Base-by-base conservation (phyloP, 2,329 filamentous ascomycete genomes). In the Fusarium mexicanum region DNA sequence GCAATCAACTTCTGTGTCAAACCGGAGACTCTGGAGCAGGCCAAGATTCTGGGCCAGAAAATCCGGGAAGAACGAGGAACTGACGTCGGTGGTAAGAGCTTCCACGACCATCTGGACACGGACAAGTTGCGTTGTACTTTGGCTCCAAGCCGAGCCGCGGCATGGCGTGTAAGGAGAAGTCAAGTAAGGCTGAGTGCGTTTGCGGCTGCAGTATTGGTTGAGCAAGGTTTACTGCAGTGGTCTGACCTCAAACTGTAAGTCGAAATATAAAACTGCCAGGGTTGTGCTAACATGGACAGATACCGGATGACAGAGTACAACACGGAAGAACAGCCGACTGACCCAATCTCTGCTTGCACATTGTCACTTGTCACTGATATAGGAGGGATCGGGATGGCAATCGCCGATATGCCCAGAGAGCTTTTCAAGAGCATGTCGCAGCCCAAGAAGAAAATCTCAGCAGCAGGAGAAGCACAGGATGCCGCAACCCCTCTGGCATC, bases 341-440 rank as follows among this genome's bases (percentile, higher is more conserved):
- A 96, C 73, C 94, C 94, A 0, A 89, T 97, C 31, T 91, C 92
- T 20, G 94, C 94, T 26, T 93, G 91, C 22, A 91, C 94, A 1
- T 90, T 91, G 50, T 94, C 95, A 1, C 83, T 98, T 2, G 85
- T 97, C n/a, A 93, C 93, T 11, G 96, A 95, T n/a, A 86, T 96
- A 53, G 91, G 92, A 33, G 92, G 89, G 44, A 91, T 98, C 65
- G 90, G 93, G 77, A 93, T 97, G 88, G 94, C 94, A 3, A 87
- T 97, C 46, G 93, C 93, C 2, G 94, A 97, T 78, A 88, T 92
- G 74, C 90, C 90, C 5, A 83, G 87, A 24, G 87, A 90, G 67
- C 80, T 91, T 10, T 89, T 90, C 80, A 87, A 85, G 55, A 78
- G 77, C 22, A 77, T 79, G 14, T 75, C 76, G 50, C 76, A 75